Base-by-base conservation (phyloP, 2,329 filamentous ascomycete species). In the Elsinoe batatas region DNA sequence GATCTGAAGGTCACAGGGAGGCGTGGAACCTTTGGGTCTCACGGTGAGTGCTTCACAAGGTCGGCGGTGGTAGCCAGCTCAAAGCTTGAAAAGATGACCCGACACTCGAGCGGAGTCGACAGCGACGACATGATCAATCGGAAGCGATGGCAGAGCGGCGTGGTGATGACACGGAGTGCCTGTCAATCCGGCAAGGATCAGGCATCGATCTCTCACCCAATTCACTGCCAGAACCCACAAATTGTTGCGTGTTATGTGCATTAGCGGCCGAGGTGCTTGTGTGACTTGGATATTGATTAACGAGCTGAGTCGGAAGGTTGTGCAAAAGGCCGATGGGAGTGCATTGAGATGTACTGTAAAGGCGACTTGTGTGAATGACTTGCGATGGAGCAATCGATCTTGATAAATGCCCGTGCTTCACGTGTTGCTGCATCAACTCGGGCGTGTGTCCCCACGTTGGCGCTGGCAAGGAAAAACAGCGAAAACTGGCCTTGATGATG, bases 261-360 rank as follows among this genome's bases (percentile, higher is more conserved):
- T 51, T 51, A 51, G 47, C 47, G 47, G 47, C 47, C 18, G 47
- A 51, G 15, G 47, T 22, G 47, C 47, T 38, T 51, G 47, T 38
- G 47, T 37, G 47, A 51, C 47, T 51, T 51, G 47, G 5, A 44
- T 33, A 17, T 49, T 12, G 32, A 20, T 36, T 36, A 17, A 36
- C 32, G 26, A 49, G 44, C 26, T 44, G 40, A 44, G 18, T 3
- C 13, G 18, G 18, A 17, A 18, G 8, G 7, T 44, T 2, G 26
- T 30, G 26, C 7, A 30, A 30, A 8, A 30, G 26, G 26, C 26
- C 26, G 26, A 30, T 30, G 26, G 7, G 7, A 8, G 26, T 30
- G 8, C 2, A 30, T 30, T 8, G 20, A 44, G 40, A 20, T 6
- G 17, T 26, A 12, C 8, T 44, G 20, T 20, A 3, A 12, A 12